Base-by-base conservation (phyloP, 768 basidiomycete genomes). In the Holtermannia corniformis region DNA sequence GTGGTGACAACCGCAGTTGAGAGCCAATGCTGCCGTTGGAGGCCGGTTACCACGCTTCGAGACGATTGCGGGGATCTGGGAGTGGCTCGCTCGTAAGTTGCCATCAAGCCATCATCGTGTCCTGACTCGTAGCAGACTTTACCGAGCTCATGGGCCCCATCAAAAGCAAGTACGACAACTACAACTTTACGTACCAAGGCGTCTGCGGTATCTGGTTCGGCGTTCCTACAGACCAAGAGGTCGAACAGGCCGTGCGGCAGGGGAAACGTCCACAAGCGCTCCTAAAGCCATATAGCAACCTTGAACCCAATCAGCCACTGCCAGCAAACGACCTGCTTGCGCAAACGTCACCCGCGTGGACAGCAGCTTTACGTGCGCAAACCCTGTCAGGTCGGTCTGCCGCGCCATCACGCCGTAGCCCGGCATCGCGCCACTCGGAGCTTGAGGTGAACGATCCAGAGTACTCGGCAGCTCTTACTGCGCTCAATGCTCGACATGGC, bases 201-300 rank as follows among this genome's bases (percentile, higher is more conserved):
- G 56, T 72, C 22, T 62, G 51, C 28, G 52, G 62, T 7, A 65
- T 70, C 24, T 72, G 70, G 70, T 58, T 52, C 16, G 58, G 58
- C 14, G 14, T 53, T 20, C 32, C 32, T 7, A 37, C 32, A 37
- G 7, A 7, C 7, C 32, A 37, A 37, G 32, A 37, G 32, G 10
- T 37, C 32, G 32, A 37, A 37, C 32, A 37, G 16, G 7, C 32
- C 32, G 16, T 11, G 26, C 13, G 44, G 19, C 27, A 25, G 44
- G 45, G 10, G 42, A 47, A 12, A 41, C 41, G 22, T 19, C 41
- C 41, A 41, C 32, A 22, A 26, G 24, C 3, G 24, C 27, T 21
- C 23, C 32, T 23, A 10, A 47, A 37, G 19, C 22, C 24, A 42
- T 52, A 21, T 44, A 52, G 28, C 49, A 54, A 43, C 19, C 56